Evolutionary conservation across 106 monocot genomes (phyloP).

Genomic region (Chionographis japonica): DNA sequence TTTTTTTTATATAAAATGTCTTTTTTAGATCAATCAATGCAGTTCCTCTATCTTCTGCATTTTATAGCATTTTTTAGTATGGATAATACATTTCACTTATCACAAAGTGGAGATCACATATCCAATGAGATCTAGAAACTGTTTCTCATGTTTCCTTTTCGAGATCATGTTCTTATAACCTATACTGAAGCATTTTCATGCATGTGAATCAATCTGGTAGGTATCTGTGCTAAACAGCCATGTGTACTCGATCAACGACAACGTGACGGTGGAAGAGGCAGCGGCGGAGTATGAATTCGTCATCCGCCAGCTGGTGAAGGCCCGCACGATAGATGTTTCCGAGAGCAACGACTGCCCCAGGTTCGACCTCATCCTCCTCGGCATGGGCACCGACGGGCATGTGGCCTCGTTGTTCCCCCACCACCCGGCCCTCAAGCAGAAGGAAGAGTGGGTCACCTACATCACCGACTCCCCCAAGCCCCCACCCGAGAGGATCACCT

Average conservation of each 20-base stretch:
- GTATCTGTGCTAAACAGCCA: conserved; percentile 68
- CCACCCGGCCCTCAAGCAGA: conserved; percentile 49
- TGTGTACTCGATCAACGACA: conserved; percentile 77
- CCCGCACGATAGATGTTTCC: conserved; percentile 51
- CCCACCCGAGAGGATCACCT: conserved; percentile 88
- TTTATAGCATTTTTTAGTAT: no score
- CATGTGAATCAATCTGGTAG: conserved; percentile 17
- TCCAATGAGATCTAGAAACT: no score
- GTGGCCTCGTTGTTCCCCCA: conserved; percentile 70
- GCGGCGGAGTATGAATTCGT: conserved; percentile 65
- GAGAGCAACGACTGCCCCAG: conserved; percentile 81
- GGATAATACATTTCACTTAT: background rate
- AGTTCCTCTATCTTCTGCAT: no score
- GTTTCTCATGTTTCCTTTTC: background rate
- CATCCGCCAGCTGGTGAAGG: conserved; percentile 76
- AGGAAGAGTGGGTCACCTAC: conserved; percentile 72
- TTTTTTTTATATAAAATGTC: no score
- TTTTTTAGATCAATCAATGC: no score
- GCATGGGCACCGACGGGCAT: conserved; percentile 66
- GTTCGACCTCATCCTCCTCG: conserved; percentile 86
- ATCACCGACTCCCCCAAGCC: conserved; percentile 68
- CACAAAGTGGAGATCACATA: background rate
- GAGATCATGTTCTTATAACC: background rate
- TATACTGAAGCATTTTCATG: background rate
- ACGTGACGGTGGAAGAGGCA: conserved; percentile 61